These are phyloP conservation scores for Davidsoniella neocaledoniae DNA, from an alignment of 2,329 filamentous ascomycete genomes.

Conservation along the genomic window DNA sequence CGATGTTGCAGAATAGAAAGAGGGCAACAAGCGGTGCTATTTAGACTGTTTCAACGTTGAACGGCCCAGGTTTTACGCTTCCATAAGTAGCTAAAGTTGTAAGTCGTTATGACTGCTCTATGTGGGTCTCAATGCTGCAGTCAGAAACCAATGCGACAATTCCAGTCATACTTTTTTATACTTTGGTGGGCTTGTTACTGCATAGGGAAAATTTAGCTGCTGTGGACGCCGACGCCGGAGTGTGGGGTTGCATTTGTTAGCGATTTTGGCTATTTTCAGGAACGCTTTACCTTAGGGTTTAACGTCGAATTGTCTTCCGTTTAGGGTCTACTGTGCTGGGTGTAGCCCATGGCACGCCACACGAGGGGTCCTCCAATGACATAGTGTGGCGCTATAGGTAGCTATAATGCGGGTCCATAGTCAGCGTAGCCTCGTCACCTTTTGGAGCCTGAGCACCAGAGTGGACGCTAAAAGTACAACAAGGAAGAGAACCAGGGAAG, in stretches of 20 bases:
- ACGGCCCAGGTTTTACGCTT: not conserved
- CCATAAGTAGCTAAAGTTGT: slow-evolving; percentile 9
- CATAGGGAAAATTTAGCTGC: not conserved
- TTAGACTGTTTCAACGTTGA: too few species aligned
- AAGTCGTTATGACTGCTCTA: slow-evolving; percentile 3
- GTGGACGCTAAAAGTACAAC: not conserved
- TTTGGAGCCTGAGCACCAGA: slow-evolving; percentile 9
- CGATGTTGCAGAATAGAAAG: not conserved
- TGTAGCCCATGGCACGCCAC: not conserved
- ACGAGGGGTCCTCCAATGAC: slow-evolving; percentile 7
- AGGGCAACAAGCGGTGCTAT: not conserved
- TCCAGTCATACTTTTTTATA: not conserved
- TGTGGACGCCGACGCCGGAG: slow-evolving; percentile 7
- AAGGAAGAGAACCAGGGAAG: not conserved
- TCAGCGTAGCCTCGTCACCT: slow-evolving; percentile 11
- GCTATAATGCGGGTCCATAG: slow-evolving; percentile 1
- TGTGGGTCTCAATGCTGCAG: not conserved
- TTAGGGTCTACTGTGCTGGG: too few species aligned
- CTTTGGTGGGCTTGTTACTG: not conserved
- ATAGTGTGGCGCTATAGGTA: slow-evolving; percentile 4
- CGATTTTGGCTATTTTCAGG: too few species aligned
- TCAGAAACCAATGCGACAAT: not conserved
- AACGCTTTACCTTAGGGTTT: not conserved
- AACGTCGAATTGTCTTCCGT: not conserved
- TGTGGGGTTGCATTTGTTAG: not conserved